Base-by-base conservation (phyloP, 768 basidiomycete species). In the Mycena epipterygia region DNA sequence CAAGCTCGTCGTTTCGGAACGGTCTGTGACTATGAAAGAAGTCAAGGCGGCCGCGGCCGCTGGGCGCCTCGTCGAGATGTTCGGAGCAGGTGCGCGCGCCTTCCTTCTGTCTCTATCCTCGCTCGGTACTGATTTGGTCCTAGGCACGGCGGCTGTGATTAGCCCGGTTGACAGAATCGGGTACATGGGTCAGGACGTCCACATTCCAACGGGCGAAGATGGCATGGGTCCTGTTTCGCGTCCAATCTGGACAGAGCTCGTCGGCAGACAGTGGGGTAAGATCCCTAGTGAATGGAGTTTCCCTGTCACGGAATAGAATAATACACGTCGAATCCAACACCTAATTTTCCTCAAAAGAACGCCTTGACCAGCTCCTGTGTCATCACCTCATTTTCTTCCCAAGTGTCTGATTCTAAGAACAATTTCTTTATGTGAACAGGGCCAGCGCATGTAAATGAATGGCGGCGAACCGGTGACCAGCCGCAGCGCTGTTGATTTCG, bases 261-360 rank as follows among this genome's bases (percentile, higher is more conserved):
- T 91, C 33, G 94, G 87, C 84, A 90, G 94, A 63, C 95, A 97
- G 81, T 91, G 90, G 70, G 95, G 95, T 5, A 80, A 82, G 71
- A 90, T 95, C 64, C 83, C 88, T 49, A 93, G 93, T 78, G 89
- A 92, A 32, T 97, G 95, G 95, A 93, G 90, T 77, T 90, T 93
- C 29, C 74, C 80, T 19, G 81, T 88, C 41, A 71, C 77, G 5
- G 79, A 80, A 58, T 81, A 78, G 66, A 65, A 52, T 19, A 30
- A 68, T 53, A 60, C n/a, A 25, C 29, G 23, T 30, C 19, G 42
- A 49, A 30, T 48, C n/a, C n/a, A n/a, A n/a, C n/a, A 23, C 35
- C 3, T 41, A 49, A 41, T 33, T 32, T 21, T 51, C 49, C 49
- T 52, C 16, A 70, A 11, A 76, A 56, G 29, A 75, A 70, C 6